Base-by-base conservation (phyloP, 1,284 basidiomycete species). In the Cryptococcus maquisensis region DNA sequence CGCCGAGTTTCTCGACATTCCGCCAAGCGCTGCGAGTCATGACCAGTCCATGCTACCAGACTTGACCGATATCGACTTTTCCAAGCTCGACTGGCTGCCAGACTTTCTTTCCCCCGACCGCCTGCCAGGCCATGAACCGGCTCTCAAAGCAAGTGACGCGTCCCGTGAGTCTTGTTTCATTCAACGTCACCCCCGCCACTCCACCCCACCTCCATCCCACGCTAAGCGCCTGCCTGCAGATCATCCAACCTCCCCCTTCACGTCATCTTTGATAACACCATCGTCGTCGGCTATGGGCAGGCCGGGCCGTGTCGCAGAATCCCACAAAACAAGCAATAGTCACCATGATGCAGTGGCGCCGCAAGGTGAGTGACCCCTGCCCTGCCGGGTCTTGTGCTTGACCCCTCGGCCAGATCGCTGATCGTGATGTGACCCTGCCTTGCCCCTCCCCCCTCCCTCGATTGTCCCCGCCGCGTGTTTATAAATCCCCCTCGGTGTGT, bases 1-100 rank as follows among this genome's bases (percentile, higher is more conserved):
- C 18, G 50, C 54, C 6, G 54, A 56, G 38, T 49, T 56, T 18
- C 54, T 56, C 18, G 42, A 56, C 36, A 37, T 51, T n/a, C 50
- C 54, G 9, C 45, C 47, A 36, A 51, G 48, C 38, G 54, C 54
- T 13, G 46, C 54, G 0, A 55, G 48, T 0, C 15, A 21, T 3
- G 54, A 50, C 32, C 2, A 15, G 18, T 36, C 52, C 16, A 38
- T 44, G 8, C 39, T 44, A 20, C 52, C 52, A 37, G 42, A 21
- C 4, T 32, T 54, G 26, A 47, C 44, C 21, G 39, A 37, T 10
- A 47, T 51, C 24, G 49, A 55, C 41, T 55, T 55, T 24, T 39
- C 41, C 18, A 42, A 43, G 20, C 49, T 47, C 15, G 42, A 45
- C 38, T 55, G 41, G 21, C 24, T 49, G 28, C n/a, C 26, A 10